Conservation (phyloP, 768 basidiomycete species). For the Hypsizygus marmoreus region DNA sequence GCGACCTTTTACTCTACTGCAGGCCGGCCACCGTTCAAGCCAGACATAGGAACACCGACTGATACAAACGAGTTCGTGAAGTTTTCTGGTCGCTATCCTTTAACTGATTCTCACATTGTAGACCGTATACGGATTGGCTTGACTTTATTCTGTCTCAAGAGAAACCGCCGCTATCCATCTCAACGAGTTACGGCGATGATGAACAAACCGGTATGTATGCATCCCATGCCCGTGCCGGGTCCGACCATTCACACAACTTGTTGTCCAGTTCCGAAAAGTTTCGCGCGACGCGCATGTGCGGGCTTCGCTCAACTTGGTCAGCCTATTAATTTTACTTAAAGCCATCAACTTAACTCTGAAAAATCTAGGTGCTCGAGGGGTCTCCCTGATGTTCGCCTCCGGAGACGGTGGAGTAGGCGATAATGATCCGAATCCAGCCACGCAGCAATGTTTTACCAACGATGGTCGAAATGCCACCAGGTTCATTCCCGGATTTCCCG, state of each 20-base stretch:
- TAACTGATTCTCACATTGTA: constrained; percentile 8
- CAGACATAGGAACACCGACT: constrained; percentile 41
- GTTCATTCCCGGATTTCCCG: constrained; percentile 66
- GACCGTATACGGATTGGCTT: constrained; percentile 53
- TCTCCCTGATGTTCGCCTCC: constrained; percentile 64
- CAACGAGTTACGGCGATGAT: constrained; percentile 72
- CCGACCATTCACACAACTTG: background rate
- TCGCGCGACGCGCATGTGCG: constrained; percentile 58
- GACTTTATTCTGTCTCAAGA: constrained; percentile 52
- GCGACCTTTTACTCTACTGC: constrained; percentile 63
- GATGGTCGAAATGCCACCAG: constrained; percentile 52
- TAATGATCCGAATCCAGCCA: constrained; percentile 50
- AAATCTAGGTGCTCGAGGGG: constrained; percentile 59
- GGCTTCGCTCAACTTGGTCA: constrained; percentile 68
- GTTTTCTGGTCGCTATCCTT: background rate
- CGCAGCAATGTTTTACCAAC: constrained; percentile 58
- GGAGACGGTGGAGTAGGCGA: constrained; percentile 76
- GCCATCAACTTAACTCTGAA: background rate
- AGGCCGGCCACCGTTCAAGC: constrained; percentile 60
- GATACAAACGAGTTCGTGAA: constrained; percentile 39
- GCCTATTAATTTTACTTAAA: constrained; percentile 2
- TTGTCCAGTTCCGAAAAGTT: constrained; percentile 53
- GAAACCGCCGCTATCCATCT: constrained; percentile 58
- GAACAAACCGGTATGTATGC: constrained; percentile 64
- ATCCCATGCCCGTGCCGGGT: background rate